Conservation (phyloP, 2,329 filamentous ascomycete genomes). For the Cordyceps fumosorosea region DNA sequence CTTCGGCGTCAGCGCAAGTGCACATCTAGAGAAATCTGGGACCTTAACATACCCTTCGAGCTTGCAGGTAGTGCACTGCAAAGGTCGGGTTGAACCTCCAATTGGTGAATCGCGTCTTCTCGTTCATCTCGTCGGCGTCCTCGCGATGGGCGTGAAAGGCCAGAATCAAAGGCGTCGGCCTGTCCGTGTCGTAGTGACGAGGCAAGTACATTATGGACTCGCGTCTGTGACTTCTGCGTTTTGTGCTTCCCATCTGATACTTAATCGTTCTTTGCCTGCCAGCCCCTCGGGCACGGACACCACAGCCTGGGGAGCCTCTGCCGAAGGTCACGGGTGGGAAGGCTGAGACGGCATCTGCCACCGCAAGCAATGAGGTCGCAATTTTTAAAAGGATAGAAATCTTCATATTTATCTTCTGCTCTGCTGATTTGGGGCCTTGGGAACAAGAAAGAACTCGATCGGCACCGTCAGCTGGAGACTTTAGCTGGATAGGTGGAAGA, state of each 20-base stretch:
- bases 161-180: background rate
- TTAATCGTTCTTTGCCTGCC: too few relatives aligned
- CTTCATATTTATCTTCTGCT: background rate
- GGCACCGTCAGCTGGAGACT: background rate
- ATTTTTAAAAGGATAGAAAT: background rate
- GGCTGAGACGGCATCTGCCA: background rate
- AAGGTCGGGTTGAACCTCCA: background rate
- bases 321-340: background rate
- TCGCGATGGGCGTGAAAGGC: background rate
- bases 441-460: background rate
- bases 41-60: conserved; percentile 23
- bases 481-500: too few relatives aligned
- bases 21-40: background rate
- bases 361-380: background rate
- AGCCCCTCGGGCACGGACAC: background rate
- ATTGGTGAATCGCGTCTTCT: background rate
- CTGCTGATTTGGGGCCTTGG: background rate
- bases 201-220: background rate
- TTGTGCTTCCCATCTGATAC: too few relatives aligned
- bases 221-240: background rate
- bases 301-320: conserved; percentile 2
- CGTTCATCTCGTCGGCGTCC: background rate
- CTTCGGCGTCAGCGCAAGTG: background rate
- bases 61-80: conserved; percentile 38
- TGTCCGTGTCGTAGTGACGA: background rate